Percentiles rank a stretch among this genome's conserved stretches.
Conservation (phyloP, 352 stramenopile species). For the Globisporangium okanoganense region DNA sequence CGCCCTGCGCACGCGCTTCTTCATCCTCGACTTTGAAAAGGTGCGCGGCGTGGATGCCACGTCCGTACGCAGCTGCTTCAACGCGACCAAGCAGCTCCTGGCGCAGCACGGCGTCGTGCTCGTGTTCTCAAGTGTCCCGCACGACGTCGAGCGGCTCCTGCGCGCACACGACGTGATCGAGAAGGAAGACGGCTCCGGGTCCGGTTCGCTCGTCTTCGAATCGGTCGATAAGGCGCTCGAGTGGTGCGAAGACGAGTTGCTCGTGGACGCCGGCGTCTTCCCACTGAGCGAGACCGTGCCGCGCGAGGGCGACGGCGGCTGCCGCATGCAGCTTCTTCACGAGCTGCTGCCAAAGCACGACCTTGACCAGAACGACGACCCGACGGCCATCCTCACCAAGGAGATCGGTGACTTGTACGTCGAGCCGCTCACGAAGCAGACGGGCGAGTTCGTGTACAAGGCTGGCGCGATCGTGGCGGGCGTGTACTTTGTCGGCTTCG, state of each 20-base stretch:
- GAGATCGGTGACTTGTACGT: slow-evolving; percentile 75
- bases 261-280: slow-evolving; percentile 63
- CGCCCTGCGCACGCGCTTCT: slow-evolving; percentile 74
- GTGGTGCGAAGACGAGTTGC: slow-evolving; percentile 84
- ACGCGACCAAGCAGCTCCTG: slow-evolving; percentile 79
- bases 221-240: slow-evolving; percentile 80
- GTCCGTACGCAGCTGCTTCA: slow-evolving; percentile 84
- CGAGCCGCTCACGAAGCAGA: slow-evolving; percentile 45
- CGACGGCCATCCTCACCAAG: slow-evolving; percentile 36
- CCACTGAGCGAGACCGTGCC: slow-evolving; percentile 55
- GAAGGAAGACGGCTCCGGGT: slow-evolving; percentile 40
- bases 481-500: slow-evolving; percentile 81
- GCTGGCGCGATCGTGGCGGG: slow-evolving; percentile 58
- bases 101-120: slow-evolving; percentile 72
- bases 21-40: slow-evolving; percentile 88
- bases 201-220: slow-evolving; percentile 75
- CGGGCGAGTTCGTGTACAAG: slow-evolving; percentile 66
- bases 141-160: slow-evolving; percentile 64
- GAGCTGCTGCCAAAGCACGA: slow-evolving; percentile 47
- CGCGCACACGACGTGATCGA: slow-evolving; percentile 82
- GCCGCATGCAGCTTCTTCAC: slow-evolving; percentile 58
- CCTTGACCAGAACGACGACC: slow-evolving; percentile 10
- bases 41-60: slow-evolving; percentile 89
- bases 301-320: slow-evolving; percentile 24
- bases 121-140: slow-evolving; percentile 70